These are phyloP conservation scores for Rhizopogon vesiculosus DNA, from an alignment of 768 basidiomycete species.

Conservation along the genomic window DNA sequence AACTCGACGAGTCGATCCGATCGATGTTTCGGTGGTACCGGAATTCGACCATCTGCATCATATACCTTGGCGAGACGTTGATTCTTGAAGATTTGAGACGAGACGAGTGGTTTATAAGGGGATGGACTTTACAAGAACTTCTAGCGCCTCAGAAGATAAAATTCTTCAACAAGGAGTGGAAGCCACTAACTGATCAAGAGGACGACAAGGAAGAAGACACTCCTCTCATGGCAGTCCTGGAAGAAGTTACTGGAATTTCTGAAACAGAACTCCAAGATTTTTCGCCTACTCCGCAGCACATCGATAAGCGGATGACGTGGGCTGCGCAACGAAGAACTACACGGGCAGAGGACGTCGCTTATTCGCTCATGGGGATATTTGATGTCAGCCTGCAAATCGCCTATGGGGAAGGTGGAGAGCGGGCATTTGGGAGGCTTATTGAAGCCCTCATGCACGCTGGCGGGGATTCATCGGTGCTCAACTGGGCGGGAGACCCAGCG, in stretches of 20 bases:
- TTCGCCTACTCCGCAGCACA: neutral
- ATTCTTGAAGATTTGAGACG: neutral
- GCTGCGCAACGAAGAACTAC: constrained; percentile 12
- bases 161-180: neutral
- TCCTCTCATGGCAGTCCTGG: neutral
- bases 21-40: neutral
- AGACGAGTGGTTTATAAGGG: neutral
- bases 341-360: constrained; percentile 11
- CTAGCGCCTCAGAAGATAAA: neutral
- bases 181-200: neutral
- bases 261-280: neutral
- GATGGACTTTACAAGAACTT: constrained; percentile 1
- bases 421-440: constrained; percentile 4
- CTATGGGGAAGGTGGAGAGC: constrained; percentile 13
- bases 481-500: constrained; percentile 1
- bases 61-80: neutral
- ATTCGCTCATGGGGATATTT: constrained; percentile 12
- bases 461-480: neutral
- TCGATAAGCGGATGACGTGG: constrained; percentile 6
- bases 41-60: neutral
- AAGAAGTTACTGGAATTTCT: neutral
- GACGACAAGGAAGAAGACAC: neutral
- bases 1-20: constrained; percentile 1
- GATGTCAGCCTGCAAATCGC: constrained; percentile 9
- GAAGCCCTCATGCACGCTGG: constrained; percentile 1